These are phyloP conservation scores for Aureobasidium sp. DNA, from an alignment of 2,329 filamentous ascomycete species.

Conservation along the genomic window DNA sequence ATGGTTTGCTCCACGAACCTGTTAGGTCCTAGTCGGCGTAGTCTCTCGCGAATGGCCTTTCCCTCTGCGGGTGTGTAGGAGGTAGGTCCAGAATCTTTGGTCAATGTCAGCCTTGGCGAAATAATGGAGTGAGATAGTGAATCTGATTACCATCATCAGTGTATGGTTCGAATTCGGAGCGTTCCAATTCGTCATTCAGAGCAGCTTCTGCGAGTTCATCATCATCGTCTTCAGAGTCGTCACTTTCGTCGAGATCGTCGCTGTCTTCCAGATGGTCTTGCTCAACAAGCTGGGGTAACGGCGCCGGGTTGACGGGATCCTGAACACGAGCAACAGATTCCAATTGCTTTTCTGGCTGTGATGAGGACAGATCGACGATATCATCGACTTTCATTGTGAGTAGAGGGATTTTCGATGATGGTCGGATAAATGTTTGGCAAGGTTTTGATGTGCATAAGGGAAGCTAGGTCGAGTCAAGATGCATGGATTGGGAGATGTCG, in stretches of 20 bases:
- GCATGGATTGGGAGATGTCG: not conserved
- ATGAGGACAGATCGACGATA: not conserved
- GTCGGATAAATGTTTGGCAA: not conserved
- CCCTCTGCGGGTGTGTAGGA: slow-evolving; percentile 13
- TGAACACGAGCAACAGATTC: slow-evolving; percentile 9
- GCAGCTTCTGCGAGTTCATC: not conserved
- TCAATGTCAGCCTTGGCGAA: not conserved
- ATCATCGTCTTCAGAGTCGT: not conserved
- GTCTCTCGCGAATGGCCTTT: slow-evolving; percentile 28
- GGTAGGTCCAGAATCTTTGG: slow-evolving; percentile 5
- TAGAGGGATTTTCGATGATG: not conserved
- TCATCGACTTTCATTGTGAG: not conserved
- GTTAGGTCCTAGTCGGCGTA: slow-evolving; percentile 68
- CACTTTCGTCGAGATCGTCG: not conserved
- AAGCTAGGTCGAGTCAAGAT: slow-evolving; percentile 2
- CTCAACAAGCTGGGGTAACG: not conserved
- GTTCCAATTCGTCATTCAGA: slow-evolving; percentile 13
- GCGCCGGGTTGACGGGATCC: not conserved
- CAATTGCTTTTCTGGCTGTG: slow-evolving; percentile 2
- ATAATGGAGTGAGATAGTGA: not conserved
- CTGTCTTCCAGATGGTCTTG: not conserved
- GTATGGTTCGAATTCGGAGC: slow-evolving; percentile 14
- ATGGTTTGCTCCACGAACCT: slow-evolving; percentile 69
- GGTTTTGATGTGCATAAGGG: slow-evolving; percentile 3
- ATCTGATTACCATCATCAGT: slow-evolving; percentile 7